Evolutionary conservation across 805 yeast species (phyloP).

Genomic region (Sungouiozyma intestinalis): DNA sequence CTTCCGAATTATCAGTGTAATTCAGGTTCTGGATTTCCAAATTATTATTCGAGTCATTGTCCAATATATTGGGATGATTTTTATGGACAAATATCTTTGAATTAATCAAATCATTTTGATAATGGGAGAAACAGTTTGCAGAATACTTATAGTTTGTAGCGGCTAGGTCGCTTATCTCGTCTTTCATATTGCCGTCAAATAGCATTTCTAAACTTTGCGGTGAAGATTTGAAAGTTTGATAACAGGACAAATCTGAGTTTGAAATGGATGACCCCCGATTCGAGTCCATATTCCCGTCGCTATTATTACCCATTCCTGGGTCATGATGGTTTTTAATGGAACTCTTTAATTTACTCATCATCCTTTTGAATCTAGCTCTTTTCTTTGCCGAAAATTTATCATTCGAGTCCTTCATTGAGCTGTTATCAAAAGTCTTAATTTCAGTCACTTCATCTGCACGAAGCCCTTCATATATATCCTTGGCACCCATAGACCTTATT

Average conservation of each 20-base stretch:
- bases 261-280: neutral
- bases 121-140: neutral
- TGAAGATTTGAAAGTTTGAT: slow-evolving; percentile 9
- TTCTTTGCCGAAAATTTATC: neutral
- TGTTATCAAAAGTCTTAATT: slow-evolving; percentile 1
- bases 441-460: neutral
- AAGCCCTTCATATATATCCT: neutral
- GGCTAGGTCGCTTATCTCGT: neutral
- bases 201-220: slow-evolving; percentile 11
- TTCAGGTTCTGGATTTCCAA: too few relatives aligned
- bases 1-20: too few relatives aligned
- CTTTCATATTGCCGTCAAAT: slow-evolving; percentile 12
- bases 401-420: neutral
- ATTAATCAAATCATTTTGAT: neutral
- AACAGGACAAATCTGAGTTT: slow-evolving; percentile 5
- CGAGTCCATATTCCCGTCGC: neutral
- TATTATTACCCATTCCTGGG: neutral
- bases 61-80: neutral
- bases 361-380: neutral
- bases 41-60: neutral
- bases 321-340: neutral
- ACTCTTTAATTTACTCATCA: neutral
- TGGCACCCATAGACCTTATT: neutral
- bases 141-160: neutral
- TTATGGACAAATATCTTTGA: neutral